Base-by-base conservation (phyloP, 345 rosid genomes). In the Streptanthus diversifolius region DNA sequence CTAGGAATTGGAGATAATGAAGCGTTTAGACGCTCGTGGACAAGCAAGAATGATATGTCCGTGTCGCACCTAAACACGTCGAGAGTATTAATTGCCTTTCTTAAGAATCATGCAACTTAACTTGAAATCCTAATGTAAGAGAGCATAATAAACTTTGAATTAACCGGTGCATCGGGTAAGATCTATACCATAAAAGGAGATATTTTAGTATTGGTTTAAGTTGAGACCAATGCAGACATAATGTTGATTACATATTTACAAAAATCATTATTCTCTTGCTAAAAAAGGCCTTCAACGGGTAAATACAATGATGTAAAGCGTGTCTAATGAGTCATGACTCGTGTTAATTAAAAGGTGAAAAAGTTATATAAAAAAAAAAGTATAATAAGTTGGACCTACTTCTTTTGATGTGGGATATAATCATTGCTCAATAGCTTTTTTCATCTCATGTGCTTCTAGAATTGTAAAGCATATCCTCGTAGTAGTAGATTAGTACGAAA, bases 221-320 rank as follows among this genome's bases (percentile, higher is more conserved):
- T n/a, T n/a, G n/a, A n/a, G n/a, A n/a, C n/a, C n/a, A n/a, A n/a
- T n/a, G n/a, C n/a, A n/a, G n/a, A n/a, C n/a, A n/a, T n/a, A n/a
- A n/a, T n/a, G n/a, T n/a, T n/a, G n/a, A n/a, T n/a, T n/a, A n/a
- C n/a, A n/a, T n/a, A n/a, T n/a, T n/a, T n/a, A n/a, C n/a, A n/a
- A n/a, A n/a, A n/a, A n/a, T n/a, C n/a, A n/a, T n/a, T n/a, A n/a
- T n/a, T n/a, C n/a, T n/a, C n/a, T n/a, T n/a, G n/a, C n/a, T n/a
- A n/a, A n/a, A n/a, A n/a, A n/a, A n/a, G n/a, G n/a, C n/a, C n/a
- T n/a, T n/a, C n/a, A n/a, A n/a, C n/a, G n/a, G n/a, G n/a, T n/a
- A n/a, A n/a, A n/a, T n/a, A n/a, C 53, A 73, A 75, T 75, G 48
- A 61, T 67, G 68, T 60, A 52, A 75, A 67, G 79, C 9, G 13